Evolutionary conservation across 768 basidiomycete species (phyloP), one percentile per base, ranked within the genome.

Genomic region (Mycena galericulata): DNA sequence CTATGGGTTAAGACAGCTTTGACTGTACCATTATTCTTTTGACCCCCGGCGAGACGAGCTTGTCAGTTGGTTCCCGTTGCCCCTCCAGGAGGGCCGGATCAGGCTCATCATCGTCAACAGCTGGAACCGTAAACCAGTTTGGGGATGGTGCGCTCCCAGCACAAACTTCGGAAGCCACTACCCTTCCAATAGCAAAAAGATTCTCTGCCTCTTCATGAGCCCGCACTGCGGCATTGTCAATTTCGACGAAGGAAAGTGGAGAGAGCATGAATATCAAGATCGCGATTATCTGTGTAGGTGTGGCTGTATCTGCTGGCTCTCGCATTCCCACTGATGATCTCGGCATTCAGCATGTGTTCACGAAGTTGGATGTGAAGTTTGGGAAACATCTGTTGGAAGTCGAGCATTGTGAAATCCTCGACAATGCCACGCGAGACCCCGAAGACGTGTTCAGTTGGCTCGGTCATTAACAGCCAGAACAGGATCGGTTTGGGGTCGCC

Each of bases 381-480:
- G 0, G 73, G 74, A 29, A 75, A 49, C 73, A 81, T 77, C 30
- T 76, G 67, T 3, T 70, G 24, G 57, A 79, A 75, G 56, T 82
- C 78, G 14, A 75, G 69, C 26, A 74, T 47, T 0, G 80, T 81
- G 65, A 82, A 83, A 53, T 84, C 81, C 26, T 76, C 75, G 51
- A 81, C 53, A 8, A 80, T 68, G 24, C 75, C 59, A 0, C 79
- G 74, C 24, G 67, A 45, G 26, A 67, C 49, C 0, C 79, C 81
- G 67, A 81, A 83, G n/a, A n/a, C n/a, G n/a, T n/a, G n/a, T n/a
- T n/a, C n/a, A n/a, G n/a, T n/a, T n/a, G n/a, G n/a, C n/a, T 82
- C 78, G 1, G 73, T 81, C 2, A 71, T 76, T 29, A 73, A 59
- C 0, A 79, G 56, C 79, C 81, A 83, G 0, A 77, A 77, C 6